Base-by-base conservation (phyloP, 108 stramenopile genomes). In the Skeletonema grethae region DNA sequence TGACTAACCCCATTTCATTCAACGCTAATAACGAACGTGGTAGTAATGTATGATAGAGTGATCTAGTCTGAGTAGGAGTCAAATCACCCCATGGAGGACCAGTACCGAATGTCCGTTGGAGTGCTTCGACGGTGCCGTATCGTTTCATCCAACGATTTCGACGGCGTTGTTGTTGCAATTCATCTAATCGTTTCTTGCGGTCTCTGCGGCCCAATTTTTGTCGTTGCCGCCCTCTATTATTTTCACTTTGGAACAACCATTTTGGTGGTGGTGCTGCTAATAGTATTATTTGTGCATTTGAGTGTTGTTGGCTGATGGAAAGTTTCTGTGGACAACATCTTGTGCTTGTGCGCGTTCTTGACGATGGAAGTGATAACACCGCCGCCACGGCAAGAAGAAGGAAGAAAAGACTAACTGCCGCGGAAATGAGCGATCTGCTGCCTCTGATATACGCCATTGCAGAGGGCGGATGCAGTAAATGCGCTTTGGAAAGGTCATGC, bases 31-130 rank as follows among this genome's bases (percentile, higher is more conserved):
- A 53, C 6, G 80, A 69, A 13, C 75, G 74, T 11, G 80, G 80
- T 24, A 81, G 57, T 30, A 81, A 53, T 18, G 74, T 64, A 56
- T 81, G 80, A 55, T 81, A 81, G 28, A 81, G 70, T 31, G 59
- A 48, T 53, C 80, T 69, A 29, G 80, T 81, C 38, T 61, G 55
- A 29, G 45, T 61, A 18, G 73, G 67, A 22, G 30, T 63, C 11
- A 81, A 32, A 62, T 76, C 74, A 30, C 75, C 74, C 74, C 75
- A 81, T 4, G 65, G 55, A 12, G 62, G 62, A 59, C 62, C 62
- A n/a, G 67, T 43, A 20, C 79, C 79, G 60, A 80, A 80, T 22
- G 70, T 72, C 28, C 34, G 18, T 28, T 57, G 53, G 18, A 78
- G 77, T 31, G 77, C 66, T 3, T 57, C 43, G 29, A 73, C 60